Evolutionary conservation across 2,329 filamentous ascomycete genomes (phyloP), one percentile per base, ranked within the genome.

Genomic region (Orbilia oligospora): DNA sequence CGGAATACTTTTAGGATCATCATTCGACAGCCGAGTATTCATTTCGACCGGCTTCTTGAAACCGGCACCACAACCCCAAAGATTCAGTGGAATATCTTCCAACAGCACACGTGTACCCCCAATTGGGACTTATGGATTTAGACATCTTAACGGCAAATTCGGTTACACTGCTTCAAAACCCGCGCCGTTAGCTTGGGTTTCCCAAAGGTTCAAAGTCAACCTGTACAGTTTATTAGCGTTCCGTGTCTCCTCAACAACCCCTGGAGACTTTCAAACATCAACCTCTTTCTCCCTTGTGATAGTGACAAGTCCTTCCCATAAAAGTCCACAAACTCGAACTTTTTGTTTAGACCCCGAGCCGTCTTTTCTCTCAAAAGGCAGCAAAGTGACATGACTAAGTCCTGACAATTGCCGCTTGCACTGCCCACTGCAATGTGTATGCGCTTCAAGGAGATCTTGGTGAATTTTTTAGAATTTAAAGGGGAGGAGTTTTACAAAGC

Each of bases 301-400:
- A 68, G 68, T 63, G 73, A 76, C 33, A 58, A 68, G 61, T 71
- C 56, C 51, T 58, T 61, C 56, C 56, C 56, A 61, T 61, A 61
- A 41, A 61, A 44, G 56, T 61, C 56, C 56, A 61, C 33, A 61
- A 58, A 61, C 56, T 61, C 22, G 56, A 61, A 44, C 36, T 44
- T n/a, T 44, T 61, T 36, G 56, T 71, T 71, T 44, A 46, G 61
- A 78, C 51, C 73, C 75, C 75, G 68, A 78, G 75, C 75, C 68
- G 68, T 71, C 68, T 72, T 63, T 72, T 63, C 58, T 63, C 48
- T 44, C 46, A 58, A 76, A 76, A 71, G 72, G 73, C 61, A 71
- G 61, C 71, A 38, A 49, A 48, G 33, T 53, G 58, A 44, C 56
- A 48, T 48, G 58, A 55, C 41, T 44, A 51, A 41, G 49, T 65